Base-by-base conservation (phyloP, 2,329 filamentous ascomycete genomes). In the Sarocladiaceae sp. region DNA sequence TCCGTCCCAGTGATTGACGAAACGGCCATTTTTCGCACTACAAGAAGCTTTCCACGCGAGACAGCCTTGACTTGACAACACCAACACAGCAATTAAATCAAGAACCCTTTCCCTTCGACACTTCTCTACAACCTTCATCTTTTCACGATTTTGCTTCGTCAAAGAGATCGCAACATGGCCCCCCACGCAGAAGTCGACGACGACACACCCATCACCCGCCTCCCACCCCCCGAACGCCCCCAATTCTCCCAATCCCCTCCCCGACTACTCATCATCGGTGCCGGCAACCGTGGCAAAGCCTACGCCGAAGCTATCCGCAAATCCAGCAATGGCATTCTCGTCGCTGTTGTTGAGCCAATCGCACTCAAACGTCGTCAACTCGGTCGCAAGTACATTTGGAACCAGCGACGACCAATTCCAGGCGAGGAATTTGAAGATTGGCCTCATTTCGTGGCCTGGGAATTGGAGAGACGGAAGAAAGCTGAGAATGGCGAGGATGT, bases 311-410 rank as follows among this genome's bases (percentile, higher is more conserved):
- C 86, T 50, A 83, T 90, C 7, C 68, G 72, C 15, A 74, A 77
- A 15, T 82, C 81, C n/a, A 85, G 81, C 55, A 80, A 83, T 57
- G 89, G 86, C 5, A 65, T 85, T 28, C 80, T 97, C 55, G 81
- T 79, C 20, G 88, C 88, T 25, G 82, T 99, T 15, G 90, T 88
- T 18, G 94, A 97, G 61, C 90, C 92, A 0, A 75, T 90, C 58
- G 66, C 77, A 13, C 94, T 85, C 70, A 95, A 96, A 69, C 83
- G 93, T 4, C 71, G 77, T 35, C 75, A 79, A 1, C 84, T 97
- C 49, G 89, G 88, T 12, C 71, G 73, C 13, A 81, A 74, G 54
- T 90, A 87, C 66, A 87, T 97, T 61, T 93, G 88, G 88, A 61
- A 68, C 1, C 59, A 56, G 44, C 62, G 63, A 10, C 56, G 66